Conservation (phyloP, 371 early-diverging fungal genomes). For the Aphelidium insulamus region DNA sequence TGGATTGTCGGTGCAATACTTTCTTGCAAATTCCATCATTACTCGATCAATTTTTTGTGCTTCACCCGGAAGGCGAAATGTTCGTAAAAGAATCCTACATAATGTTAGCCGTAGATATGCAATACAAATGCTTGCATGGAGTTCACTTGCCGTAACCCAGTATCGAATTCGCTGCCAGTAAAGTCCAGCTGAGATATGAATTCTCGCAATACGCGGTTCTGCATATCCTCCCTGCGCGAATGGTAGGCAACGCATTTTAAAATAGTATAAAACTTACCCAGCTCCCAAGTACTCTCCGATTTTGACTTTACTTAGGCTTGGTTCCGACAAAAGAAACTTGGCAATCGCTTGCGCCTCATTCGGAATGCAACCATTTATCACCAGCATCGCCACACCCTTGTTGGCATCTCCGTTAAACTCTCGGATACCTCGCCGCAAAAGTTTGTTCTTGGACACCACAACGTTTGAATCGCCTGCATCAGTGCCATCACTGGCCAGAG, state of each 20-base stretch:
- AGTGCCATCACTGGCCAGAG: too few species aligned
- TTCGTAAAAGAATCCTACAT: neutral
- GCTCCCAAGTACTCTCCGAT: slow-evolving; percentile 92
- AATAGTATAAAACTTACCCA: too few species aligned
- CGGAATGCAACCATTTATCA: slow-evolving; percentile 34
- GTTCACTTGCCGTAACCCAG: neutral
- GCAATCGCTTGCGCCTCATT: slow-evolving; percentile 38
- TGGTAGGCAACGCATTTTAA: too few species aligned
- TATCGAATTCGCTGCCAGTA: neutral
- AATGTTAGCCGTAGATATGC: neutral
- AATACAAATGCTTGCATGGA: neutral
- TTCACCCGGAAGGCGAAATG: slow-evolving; percentile 6
- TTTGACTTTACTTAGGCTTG: slow-evolving; percentile 52
- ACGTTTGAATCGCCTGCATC: too few species aligned
- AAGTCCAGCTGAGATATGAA: slow-evolving; percentile 1
- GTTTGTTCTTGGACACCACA: slow-evolving; percentile 14
- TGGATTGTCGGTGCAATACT: slow-evolving; percentile 2
- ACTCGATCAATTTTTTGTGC: slow-evolving; percentile 9
- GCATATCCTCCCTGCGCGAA: too few species aligned
- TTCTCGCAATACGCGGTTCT: too few species aligned
- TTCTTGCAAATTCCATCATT: slow-evolving; percentile 3
- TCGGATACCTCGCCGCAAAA: slow-evolving; percentile 38
- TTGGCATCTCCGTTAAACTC: slow-evolving; percentile 76
- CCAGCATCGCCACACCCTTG: slow-evolving; percentile 51
- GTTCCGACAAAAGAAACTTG: slow-evolving; percentile 39